Percentiles rank a stretch among this genome's conserved stretches.
Conservation (phyloP, 441 rosid genomes). For the Mallotus japonicus region DNA sequence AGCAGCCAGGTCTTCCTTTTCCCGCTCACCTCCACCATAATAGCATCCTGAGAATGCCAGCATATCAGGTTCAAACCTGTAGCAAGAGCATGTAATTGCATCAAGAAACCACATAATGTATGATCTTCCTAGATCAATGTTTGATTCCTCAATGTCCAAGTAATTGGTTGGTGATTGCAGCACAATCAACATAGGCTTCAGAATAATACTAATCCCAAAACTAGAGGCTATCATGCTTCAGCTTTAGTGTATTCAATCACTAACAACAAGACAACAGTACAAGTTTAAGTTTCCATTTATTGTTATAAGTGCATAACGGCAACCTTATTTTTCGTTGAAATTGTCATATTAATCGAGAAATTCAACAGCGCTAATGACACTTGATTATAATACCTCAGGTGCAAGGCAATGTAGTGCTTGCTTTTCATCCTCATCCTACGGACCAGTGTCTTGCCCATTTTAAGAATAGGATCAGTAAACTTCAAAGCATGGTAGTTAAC, state of each 20-base stretch:
- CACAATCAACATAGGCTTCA: neutral
- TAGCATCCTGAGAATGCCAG: constrained; percentile 91
- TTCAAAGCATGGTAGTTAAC: constrained; percentile 86
- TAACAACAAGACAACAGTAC: neutral
- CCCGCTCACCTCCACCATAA: constrained; percentile 90
- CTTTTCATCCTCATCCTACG: constrained; percentile 71
- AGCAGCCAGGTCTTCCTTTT: constrained; percentile 69
- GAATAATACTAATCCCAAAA: neutral
- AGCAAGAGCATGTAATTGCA: constrained; percentile 26
- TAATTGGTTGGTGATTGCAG: neutral
- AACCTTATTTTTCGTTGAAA: neutral
- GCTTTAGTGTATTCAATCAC: no score
- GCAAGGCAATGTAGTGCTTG: constrained; percentile 82
- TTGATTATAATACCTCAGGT: constrained; percentile 61
- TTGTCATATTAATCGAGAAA: neutral
- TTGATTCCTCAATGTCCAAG: neutral
- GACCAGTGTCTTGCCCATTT: constrained; percentile 74
- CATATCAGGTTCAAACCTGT: constrained; percentile 98
- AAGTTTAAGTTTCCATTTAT: no score
- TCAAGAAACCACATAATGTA: constrained; percentile 23
- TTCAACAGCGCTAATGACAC: constrained; percentile 3
- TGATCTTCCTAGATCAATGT: neutral
- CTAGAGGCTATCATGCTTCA: neutral
- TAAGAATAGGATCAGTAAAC: constrained; percentile 71
- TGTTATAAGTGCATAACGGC: neutral